phyloP scores from a whole-genome alignment of 2,329 filamentous ascomycete species.

The Fusarium pseudoanthophilum region DNA sequence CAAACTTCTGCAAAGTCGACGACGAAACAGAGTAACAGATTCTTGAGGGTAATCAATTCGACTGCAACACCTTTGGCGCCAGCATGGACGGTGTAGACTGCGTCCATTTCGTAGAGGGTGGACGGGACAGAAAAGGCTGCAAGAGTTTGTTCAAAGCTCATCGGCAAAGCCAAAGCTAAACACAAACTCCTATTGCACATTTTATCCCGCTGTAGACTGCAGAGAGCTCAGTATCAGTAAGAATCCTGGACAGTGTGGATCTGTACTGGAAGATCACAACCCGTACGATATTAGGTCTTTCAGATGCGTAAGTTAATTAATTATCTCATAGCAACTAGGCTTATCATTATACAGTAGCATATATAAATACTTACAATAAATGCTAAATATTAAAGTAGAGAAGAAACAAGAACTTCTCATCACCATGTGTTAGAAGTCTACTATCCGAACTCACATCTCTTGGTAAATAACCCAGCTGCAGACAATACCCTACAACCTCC shows the following conservation, averaged over 20 bases:
- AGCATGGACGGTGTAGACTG: background rate
- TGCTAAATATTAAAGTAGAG: no score
- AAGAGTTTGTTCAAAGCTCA: background rate
- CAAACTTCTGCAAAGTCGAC: background rate
- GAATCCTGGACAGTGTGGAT: background rate
- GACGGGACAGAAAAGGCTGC: background rate
- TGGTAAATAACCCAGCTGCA: fast-evolving
- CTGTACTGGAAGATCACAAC: no score
- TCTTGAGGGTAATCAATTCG: background rate
- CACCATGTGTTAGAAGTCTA: background rate
- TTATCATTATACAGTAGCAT: background rate
- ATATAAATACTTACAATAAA: no score
- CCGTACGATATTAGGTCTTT: background rate
- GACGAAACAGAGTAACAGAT: background rate
- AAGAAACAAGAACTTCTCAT: no score
- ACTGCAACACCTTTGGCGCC: background rate
- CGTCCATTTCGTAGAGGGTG: background rate
- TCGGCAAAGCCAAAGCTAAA: background rate
- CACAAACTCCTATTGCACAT: background rate
- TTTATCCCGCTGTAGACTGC: background rate
- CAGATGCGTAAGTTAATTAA: background rate
- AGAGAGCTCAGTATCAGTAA: background rate
- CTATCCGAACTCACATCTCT: fast-evolving
- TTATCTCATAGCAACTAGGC: fast-evolving
- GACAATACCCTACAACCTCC: background rate